Evolutionary conservation across 2,329 filamentous ascomycete species (phyloP), one percentile per base, ranked within the genome.

Genomic region (Claviceps monticola): DNA sequence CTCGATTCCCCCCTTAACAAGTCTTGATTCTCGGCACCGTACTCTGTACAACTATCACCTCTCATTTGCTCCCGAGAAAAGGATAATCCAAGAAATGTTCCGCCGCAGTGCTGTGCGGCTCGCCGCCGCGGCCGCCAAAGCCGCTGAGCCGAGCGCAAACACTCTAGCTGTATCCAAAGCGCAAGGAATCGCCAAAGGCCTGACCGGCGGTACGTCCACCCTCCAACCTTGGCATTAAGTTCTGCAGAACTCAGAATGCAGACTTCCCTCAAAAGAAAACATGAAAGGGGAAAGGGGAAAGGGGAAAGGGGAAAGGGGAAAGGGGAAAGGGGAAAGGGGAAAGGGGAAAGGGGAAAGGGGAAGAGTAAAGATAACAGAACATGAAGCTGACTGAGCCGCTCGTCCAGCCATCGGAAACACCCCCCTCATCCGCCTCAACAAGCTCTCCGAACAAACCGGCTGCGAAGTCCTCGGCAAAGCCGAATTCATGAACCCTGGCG

Each of bases 401-500:
- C 17, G 19, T 4, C 36, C 6, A 95, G 93, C 93, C 51, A 97
- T 98, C 71, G 93, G 93, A 57, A 97, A 97, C 70, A 98, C 93
- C 0, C 91, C 93, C 1, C 79, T 98, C 51, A 95, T 98, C 67
- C 84, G 86, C 48, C 76, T 98, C 49, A 91, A 95, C 69, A 80
- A 76, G 55, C 82, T 97, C 59, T 97, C 91, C 42, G 82, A 88
- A 54, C 79, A 94, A 64, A 97, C 93, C 0, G 89, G 90, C 58
- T 97, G 93, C 76, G 86, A 95, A 61, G 75, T 98, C 53, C 82
- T 97, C 42, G 93, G 91, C 63, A 98, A 98, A 70, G 90, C 93
- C 61, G 93, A 98, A 68, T 98, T 98, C 73, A 93, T 95, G 76
- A 98, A 98, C 74, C 93, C 93, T 1, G 93, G 93, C 59, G 93